Evolutionary conservation across 495 filamentous ascomycete genomes (phyloP).

Genomic region (Pseudomonodictys pantanalensis): DNA sequence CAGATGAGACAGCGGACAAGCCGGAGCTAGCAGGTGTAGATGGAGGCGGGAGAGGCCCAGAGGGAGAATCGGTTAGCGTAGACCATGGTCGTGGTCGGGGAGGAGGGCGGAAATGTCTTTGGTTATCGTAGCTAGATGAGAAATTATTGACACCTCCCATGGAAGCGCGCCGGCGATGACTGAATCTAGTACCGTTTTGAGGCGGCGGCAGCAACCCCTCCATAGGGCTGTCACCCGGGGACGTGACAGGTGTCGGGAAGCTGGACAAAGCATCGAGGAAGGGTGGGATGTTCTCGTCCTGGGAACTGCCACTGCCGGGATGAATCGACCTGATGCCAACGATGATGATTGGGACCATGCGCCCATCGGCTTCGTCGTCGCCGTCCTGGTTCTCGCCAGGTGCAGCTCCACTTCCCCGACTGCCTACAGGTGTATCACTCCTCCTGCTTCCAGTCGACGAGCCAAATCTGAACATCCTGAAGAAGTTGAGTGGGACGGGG

Average conservation of each 20-base stretch:
- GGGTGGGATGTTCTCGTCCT: constrained; percentile 54
- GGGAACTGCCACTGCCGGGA: constrained; percentile 47
- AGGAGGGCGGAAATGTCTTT: constrained; percentile 49
- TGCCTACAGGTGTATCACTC: constrained; percentile 18
- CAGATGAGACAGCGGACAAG: constrained; percentile 57
- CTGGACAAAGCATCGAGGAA: constrained; percentile 60
- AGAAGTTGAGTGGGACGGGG: constrained; percentile 45
- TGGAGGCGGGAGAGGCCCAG: constrained; percentile 64
- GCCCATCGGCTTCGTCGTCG: constrained; percentile 53
- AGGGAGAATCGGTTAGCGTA: constrained; percentile 54
- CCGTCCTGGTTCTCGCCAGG: constrained; percentile 45
- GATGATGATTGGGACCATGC: constrained; percentile 66
- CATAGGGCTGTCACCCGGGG: constrained; percentile 36
- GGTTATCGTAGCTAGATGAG: constrained; percentile 47
- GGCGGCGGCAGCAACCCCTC: constrained; percentile 41
- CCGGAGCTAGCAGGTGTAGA: constrained; percentile 66
- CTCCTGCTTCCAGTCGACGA: constrained; percentile 28
- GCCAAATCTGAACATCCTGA: constrained; percentile 50
- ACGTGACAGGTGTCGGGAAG: constrained; percentile 40
- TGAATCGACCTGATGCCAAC: constrained; percentile 71
- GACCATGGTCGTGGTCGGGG: constrained; percentile 38
- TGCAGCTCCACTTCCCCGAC: constrained; percentile 9
- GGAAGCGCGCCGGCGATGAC: constrained; percentile 51
- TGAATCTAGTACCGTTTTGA: constrained; percentile 49
- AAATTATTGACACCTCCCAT: constrained; percentile 47